A percentile compares a stretch with the other conserved stretches of the same genome.
Evolutionary conservation across 192 early-diverging fungal species (phyloP).

Genomic region (Coemansia sp.): DNA sequence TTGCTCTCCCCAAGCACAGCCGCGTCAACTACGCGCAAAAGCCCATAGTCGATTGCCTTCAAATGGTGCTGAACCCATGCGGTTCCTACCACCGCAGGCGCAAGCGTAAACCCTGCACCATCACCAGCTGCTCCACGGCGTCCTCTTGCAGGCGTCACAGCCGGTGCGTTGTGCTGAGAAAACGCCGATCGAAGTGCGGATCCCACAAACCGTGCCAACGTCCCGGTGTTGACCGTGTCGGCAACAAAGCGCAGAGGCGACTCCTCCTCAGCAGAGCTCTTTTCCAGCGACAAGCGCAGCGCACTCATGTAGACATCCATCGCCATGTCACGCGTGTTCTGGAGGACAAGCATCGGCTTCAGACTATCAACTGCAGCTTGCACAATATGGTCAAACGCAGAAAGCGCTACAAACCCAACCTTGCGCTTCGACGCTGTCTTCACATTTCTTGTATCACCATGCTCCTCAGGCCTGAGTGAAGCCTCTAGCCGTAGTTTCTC

Average conservation of each 20-base stretch:
- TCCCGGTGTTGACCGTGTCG: constrained; percentile 34
- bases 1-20: background rate
- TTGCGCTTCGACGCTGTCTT: constrained; percentile 20
- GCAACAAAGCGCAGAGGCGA: background rate
- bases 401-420: constrained; percentile 46
- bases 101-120: constrained; percentile 9
- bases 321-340: constrained; percentile 20
- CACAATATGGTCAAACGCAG: constrained; percentile 49
- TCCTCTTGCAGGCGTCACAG: background rate
- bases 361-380: constrained; percentile 41
- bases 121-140: background rate
- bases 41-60: constrained; percentile 25
- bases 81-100: constrained; percentile 31
- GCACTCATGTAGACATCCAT: constrained; percentile 20
- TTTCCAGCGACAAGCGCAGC: constrained; percentile 24
- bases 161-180: background rate
- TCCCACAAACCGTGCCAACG: constrained; percentile 37
- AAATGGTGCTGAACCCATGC: constrained; percentile 34
- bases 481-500: constrained; percentile 23
- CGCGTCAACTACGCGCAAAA: constrained; percentile 1
- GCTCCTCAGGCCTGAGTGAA: background rate
- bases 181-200: constrained; percentile 21
- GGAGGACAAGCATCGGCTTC: constrained; percentile 18
- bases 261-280: background rate
- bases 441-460: background rate